Base-by-base conservation (phyloP, 2,329 filamentous ascomycete species). In the Fusarium piperis region DNA sequence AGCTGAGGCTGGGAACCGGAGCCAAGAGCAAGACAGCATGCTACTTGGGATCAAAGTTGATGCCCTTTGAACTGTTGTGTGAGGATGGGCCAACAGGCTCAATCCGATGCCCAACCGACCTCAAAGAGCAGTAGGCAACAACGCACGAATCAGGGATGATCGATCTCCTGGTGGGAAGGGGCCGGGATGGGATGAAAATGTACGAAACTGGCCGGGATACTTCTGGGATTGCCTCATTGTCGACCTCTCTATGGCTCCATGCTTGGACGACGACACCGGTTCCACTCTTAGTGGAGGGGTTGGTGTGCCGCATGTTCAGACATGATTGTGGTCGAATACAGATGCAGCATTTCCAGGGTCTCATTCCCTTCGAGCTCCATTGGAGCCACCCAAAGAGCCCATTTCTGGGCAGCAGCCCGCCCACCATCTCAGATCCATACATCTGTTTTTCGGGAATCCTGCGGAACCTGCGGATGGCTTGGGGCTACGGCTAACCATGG, bases 271-370 rank as follows among this genome's bases (percentile, higher is more conserved):
- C 56, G 64, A 58, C 68, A 69, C 59, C 60, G 71, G 75, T 77
- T 74, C 75, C 75, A 76, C 75, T 67, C 59, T 30, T 69, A 73
- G 74, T 77, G 75, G 75, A 76, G 75, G 69, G 72, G 66, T 67
- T 73, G 60, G 67, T 64, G 67, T 76, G 70, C 66, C 55, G 72
- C 70, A 73, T 73, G 65, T 66, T 63, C 65, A 73, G 68, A 74
- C 62, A 72, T 70, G 65, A 67, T 69, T 74, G 58, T 63, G 67
- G 61, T 72, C 62, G 46, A 74, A 64, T 76, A 70, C 65, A 71
- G 58, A 70, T 69, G 67, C 65, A 75, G 62, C 70, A 56, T 51
- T 60, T 71, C 64, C 62, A 72, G 68, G 68, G 72, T 68, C 65
- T 70, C 61, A 51, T 57, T 73, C 65, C 65, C 46, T 44, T 67